Conservation (phyloP, 495 filamentous ascomycete genomes). For the Umbilicaria muhlenbergii region DNA sequence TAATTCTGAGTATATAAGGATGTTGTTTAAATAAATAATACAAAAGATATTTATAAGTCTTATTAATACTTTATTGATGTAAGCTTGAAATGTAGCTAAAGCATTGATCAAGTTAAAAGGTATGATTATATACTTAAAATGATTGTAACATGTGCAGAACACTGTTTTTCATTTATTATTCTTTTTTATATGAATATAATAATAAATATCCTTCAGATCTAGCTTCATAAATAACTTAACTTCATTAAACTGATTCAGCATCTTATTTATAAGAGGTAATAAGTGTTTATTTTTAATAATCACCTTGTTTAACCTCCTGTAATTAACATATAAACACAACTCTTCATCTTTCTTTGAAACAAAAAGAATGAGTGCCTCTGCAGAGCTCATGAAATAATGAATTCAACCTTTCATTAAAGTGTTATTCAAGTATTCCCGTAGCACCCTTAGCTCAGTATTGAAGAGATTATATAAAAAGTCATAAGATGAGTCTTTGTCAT, state of each 20-base stretch:
- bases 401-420: conserved; percentile 1
- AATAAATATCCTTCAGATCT: conserved; percentile 10
- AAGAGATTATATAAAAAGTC: not conserved
- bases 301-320: conserved; percentile 6
- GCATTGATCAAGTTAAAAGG: conserved; percentile 9
- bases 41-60: conserved; percentile 1
- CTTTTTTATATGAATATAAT: conserved; percentile 8
- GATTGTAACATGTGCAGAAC: conserved; percentile 1
- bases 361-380: not conserved
- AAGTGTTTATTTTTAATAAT: not conserved
- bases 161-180: conserved; percentile 12
- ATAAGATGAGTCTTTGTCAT: too few relatives aligned
- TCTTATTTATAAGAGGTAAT: conserved; percentile 9
- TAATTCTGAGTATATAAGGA: not conserved
- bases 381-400: not conserved
- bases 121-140: conserved; percentile 11
- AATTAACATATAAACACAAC: conserved; percentile 8
- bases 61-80: not conserved
- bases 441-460: not conserved
- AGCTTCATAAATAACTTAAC: conserved; percentile 10
- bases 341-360: conserved; percentile 3
- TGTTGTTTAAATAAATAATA: conserved; percentile 8
- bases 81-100: not conserved
- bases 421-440: not conserved
- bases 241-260: not conserved